Evolutionary conservation across 495 filamentous ascomycete species (phyloP).

Genomic region (Neurospora sp.): DNA sequence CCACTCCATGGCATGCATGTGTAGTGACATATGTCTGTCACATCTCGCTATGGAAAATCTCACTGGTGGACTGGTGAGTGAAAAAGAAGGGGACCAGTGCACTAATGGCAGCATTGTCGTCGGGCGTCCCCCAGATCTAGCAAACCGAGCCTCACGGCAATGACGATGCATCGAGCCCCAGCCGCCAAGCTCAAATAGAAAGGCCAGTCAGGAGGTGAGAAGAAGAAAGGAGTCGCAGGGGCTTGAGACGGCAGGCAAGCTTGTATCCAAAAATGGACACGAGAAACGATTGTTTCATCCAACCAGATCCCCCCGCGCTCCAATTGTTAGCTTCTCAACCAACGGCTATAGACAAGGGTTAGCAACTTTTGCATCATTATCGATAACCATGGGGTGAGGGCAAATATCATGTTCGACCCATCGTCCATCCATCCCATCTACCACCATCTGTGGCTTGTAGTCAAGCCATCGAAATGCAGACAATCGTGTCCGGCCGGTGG

Average conservation of each 20-base stretch:
- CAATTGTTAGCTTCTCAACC: neutral
- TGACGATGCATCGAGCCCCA: neutral
- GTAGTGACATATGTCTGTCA: neutral
- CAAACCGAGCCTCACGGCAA: neutral
- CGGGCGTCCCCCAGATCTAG: neutral
- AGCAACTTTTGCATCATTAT: neutral
- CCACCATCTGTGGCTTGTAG: neutral
- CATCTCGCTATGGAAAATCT: neutral
- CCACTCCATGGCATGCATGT: neutral
- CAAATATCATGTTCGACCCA: neutral
- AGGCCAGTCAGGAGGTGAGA: neutral
- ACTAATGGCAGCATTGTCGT: neutral
- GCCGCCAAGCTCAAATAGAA: neutral
- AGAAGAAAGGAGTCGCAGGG: slow-evolving; percentile 3
- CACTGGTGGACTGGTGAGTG: neutral
- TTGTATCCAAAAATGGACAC: slow-evolving; percentile 40
- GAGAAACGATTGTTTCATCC: slow-evolving; percentile 42
- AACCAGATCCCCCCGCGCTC: slow-evolving; percentile 21
- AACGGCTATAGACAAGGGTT: neutral
- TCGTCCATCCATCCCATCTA: neutral
- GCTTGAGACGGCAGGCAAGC: slow-evolving; percentile 11
- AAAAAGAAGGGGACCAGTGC: neutral
- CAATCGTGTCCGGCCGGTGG: neutral
- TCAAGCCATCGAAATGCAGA: neutral
- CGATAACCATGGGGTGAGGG: neutral